Base-by-base conservation (phyloP, 306 rosid genomes). In the Dryas alaskensis region DNA sequence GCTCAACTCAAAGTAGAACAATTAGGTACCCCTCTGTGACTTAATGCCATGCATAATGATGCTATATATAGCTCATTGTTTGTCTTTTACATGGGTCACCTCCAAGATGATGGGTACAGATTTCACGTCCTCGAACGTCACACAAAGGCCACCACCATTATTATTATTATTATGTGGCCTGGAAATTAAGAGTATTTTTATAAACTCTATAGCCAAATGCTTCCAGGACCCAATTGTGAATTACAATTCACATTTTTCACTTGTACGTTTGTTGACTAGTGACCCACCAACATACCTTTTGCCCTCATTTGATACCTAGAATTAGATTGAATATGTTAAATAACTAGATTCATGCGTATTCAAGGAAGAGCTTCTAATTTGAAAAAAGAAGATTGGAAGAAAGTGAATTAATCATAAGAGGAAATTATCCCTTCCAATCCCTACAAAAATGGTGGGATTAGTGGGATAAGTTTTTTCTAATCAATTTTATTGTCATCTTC, bases 31-130 rank as follows among this genome's bases (percentile, higher is more conserved):
- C 22, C 53, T 44, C 66, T 50, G 8, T 60, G 44, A 67, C 65
- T 44, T 10, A 67, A 49, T 19, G 79, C 76, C 77, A 60, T 50
- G 75, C 75, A 73, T 67, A 37, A 73, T 67, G 65, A 55, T 78
- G 69, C 74, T 53, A 65, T 16, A 52, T 45, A 62, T 62, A 60
- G 60, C 10, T 14, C 1, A 7, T 43, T 64, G 10, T 67, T 67
- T 76, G 65, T 14, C 58, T 55, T 10, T 4, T 73, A 9, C 25
- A n/a, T 37, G 6, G 42, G 42, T 73, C 60, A 22, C 54, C 72
- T 52, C 72, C 65, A 74, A 55, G 48, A 47, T 40, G 48, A 77
- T 51, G 75, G 42, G 65, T 61, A 62, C 76, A 51, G 59, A 76
- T 42, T 50, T 49, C 70, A n/a, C 55, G 64, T 76, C 58, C 72